Conservation (phyloP, 306 rosid species). For the Cucurbita moschata region DNA sequence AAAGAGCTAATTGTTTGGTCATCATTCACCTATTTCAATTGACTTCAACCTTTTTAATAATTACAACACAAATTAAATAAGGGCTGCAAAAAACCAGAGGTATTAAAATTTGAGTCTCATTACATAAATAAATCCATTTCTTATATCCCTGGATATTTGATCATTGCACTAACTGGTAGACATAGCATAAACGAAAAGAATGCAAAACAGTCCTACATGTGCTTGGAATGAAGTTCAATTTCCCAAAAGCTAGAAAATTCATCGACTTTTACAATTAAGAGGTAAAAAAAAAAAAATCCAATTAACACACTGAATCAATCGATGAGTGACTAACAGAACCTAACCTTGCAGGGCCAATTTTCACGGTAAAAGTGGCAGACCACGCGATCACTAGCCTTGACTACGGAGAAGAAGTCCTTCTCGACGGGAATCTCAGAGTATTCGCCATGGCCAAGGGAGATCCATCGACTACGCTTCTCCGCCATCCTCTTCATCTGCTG, state of each 20-base stretch:
- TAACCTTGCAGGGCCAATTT: conserved; percentile 91
- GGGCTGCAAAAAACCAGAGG: not conserved
- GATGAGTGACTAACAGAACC: not conserved
- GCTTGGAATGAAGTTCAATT: not conserved
- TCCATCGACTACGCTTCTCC: conserved; percentile 88
- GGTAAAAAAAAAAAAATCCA: not conserved
- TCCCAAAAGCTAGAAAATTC: not conserved
- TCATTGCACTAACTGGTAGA: not conserved
- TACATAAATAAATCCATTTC: not conserved
- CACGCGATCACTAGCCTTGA: conserved; percentile 96
- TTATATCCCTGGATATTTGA: not conserved
- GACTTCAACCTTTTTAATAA: not conserved
- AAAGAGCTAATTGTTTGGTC: not conserved
- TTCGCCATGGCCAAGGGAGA: conserved; percentile 78
- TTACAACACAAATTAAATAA: not conserved
- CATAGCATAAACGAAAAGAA: not conserved
- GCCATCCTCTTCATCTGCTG: conserved; percentile 99
- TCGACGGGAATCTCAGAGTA: conserved; percentile 63
- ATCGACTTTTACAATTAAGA: not conserved
- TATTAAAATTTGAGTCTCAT: not conserved
- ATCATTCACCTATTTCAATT: not conserved
- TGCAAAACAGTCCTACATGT: not conserved
- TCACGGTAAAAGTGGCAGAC: conserved; percentile 97
- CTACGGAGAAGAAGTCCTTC: conserved; percentile 85
- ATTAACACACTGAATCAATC: not conserved